phyloP scores from a whole-genome alignment of 2,329 filamentous ascomycete genomes.

The Colletotrichum aenigma region DNA sequence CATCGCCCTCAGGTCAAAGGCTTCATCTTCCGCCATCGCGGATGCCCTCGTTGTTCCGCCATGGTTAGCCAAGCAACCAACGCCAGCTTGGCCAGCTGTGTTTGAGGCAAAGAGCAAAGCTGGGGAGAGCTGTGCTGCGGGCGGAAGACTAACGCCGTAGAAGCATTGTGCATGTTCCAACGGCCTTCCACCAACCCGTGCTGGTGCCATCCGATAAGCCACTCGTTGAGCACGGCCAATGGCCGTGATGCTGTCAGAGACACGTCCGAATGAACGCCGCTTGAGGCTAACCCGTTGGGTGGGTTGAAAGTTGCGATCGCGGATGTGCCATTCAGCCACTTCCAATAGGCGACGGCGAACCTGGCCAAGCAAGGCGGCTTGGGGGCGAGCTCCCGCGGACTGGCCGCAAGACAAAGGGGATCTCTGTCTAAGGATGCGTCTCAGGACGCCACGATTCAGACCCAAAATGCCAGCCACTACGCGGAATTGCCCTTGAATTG shows the following conservation, averaged over 20 bases:
- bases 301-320: not conserved
- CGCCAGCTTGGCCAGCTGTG: not conserved
- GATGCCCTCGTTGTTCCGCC: not conserved
- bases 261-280: not conserved
- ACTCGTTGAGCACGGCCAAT: constrained; percentile 4
- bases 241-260: constrained; percentile 12
- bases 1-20: not conserved
- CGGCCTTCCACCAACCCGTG: constrained; percentile 18
- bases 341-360: not conserved
- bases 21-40: not conserved
- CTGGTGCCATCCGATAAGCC: constrained; percentile 19
- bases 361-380: not conserved
- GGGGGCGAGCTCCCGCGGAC: constrained; percentile 5
- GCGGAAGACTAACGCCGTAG: constrained; percentile 11
- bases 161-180: constrained; percentile 22
- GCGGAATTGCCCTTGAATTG: not conserved
- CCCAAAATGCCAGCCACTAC: not conserved
- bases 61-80: constrained; percentile 14
- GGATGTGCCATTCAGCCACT: constrained; percentile 1
- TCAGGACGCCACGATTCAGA: constrained; percentile 7
- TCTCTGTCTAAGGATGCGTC: not conserved
- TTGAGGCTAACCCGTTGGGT: constrained; percentile 1
- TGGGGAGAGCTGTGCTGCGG: constrained; percentile 1
- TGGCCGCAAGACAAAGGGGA: constrained; percentile 16
- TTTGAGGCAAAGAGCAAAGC: not conserved